Evolutionary conservation across 805 yeast genomes (phyloP), one percentile per base, ranked within the genome.

Genomic region (Ogataea philodendri): DNA sequence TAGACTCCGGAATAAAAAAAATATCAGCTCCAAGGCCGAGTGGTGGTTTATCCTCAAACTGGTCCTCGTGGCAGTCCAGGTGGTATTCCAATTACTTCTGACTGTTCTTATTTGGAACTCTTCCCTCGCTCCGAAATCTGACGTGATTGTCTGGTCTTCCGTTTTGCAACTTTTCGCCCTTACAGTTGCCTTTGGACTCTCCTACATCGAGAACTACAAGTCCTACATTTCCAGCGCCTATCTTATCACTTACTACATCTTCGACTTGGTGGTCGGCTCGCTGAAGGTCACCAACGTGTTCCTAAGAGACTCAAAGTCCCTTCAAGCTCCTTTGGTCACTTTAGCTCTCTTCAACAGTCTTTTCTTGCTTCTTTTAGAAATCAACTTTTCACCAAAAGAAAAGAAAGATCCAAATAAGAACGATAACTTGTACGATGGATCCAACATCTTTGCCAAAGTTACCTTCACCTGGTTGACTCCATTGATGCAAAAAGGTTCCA

Each of bases 161-260:
- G 48, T 65, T 14, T 25, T 64, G 10, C 59, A 70, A 30, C 42
- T 67, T 0, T 41, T 63, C 3, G 76, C 79, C 1, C 55, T 76
- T 9, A 31, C 69, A 3, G 72, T 83, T 5, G 83, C 78, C 0
- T 55, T 73, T 11, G 60, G 64, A 3, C 59, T 87, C 22, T 82
- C 86, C 39, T 83, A 78, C 59, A 55, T 83, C 40, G 97, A 90
- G 56, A 81, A 78, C 51, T 74, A 70, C 58, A 77, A 84, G 55
- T 55, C 78, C 8, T 69, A 63, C 26, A 73, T 84, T 15, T 78
- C 96, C 2, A 75, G 72, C 47, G 81, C 90, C 2, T 66, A 76
- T 0, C 62, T 88, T 30, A 70, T 90, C 24, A 68, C 81, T 44
- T 90, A 75, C 60, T 90, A 96, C 96, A 63, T 83, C 30, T 66